These are phyloP conservation scores for Avena insularis DNA, from an alignment of 176 grass and related monocot species.

Conservation along the genomic window DNA sequence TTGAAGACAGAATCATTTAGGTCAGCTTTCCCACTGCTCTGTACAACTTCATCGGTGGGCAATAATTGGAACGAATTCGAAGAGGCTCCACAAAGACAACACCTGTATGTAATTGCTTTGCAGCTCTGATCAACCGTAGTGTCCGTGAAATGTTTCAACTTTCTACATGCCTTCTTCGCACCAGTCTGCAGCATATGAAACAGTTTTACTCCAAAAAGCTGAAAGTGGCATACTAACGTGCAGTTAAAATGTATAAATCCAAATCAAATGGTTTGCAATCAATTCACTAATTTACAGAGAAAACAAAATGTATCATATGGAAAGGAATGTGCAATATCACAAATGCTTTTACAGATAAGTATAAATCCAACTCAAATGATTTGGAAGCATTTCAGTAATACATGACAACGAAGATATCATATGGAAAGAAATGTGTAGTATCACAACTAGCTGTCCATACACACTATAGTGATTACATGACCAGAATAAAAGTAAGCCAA, in stretches of 20 bases:
- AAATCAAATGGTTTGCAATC: background rate
- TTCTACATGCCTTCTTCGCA: conserved; percentile 71
- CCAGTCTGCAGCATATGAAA: conserved; percentile 60
- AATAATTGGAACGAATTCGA: conserved; percentile 66
- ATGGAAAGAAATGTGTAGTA: background rate
- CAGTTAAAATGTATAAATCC: background rate
- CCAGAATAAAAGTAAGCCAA: background rate
- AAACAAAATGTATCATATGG: background rate
- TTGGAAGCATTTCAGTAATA: background rate
- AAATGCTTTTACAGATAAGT: background rate
- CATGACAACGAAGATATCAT: background rate
- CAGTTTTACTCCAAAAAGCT: conserved; percentile 34
- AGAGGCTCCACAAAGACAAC: conserved; percentile 72
- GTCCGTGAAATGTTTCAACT: conserved; percentile 59
- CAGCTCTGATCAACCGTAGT: conserved; percentile 58
- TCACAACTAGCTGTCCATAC: background rate
- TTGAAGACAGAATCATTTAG: conserved; percentile 38
- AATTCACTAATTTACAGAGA: background rate
- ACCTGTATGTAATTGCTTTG: conserved; percentile 52
- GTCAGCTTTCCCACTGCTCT: conserved; percentile 49
- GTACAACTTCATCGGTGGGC: conserved; percentile 47
- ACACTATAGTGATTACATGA: background rate
- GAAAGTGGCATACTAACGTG: background rate
- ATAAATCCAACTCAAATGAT: background rate
- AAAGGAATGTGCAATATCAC: background rate